Evolutionary conservation across 306 rosid genomes (phyloP).

Genomic region (Ammopiptanthus mongolicus): DNA sequence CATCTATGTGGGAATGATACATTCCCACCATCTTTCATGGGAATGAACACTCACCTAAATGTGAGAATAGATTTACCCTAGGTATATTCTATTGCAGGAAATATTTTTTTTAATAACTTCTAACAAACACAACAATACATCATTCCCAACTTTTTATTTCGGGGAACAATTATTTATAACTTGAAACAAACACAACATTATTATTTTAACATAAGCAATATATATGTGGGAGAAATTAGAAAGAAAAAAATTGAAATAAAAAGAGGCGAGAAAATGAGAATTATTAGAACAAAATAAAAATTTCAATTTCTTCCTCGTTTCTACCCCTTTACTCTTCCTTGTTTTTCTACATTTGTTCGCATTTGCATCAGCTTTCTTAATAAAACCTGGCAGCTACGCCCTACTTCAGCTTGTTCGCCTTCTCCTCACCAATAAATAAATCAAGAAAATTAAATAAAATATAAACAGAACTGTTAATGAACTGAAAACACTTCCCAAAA

Average conservation of each 20-base stretch:
- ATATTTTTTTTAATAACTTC: too few relatives aligned
- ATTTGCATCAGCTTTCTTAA: background rate
- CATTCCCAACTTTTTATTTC: too few relatives aligned
- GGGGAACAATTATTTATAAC: too few relatives aligned
- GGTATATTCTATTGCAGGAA: too few relatives aligned
- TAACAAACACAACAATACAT: too few relatives aligned
- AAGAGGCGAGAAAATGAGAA: too few relatives aligned
- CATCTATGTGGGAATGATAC: too few relatives aligned
- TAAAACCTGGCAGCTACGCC: background rate
- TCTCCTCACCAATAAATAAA: background rate
- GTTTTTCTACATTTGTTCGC: background rate
- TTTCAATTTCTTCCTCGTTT: background rate
- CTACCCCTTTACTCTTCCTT: background rate
- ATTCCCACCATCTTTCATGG: too few relatives aligned
- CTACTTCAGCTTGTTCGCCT: background rate
- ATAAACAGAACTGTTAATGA: conserved; percentile 4
- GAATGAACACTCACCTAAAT: too few relatives aligned
- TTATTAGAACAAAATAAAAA: background rate
- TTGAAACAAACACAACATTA: background rate
- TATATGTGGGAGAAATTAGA: background rate
- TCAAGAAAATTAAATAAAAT: background rate
- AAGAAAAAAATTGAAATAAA: background rate
- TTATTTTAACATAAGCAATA: background rate
- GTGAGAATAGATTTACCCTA: too few relatives aligned
- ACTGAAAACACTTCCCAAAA: background rate